Base-by-base conservation (phyloP, 1,284 basidiomycete genomes). In the Inonotus hispidus region DNA sequence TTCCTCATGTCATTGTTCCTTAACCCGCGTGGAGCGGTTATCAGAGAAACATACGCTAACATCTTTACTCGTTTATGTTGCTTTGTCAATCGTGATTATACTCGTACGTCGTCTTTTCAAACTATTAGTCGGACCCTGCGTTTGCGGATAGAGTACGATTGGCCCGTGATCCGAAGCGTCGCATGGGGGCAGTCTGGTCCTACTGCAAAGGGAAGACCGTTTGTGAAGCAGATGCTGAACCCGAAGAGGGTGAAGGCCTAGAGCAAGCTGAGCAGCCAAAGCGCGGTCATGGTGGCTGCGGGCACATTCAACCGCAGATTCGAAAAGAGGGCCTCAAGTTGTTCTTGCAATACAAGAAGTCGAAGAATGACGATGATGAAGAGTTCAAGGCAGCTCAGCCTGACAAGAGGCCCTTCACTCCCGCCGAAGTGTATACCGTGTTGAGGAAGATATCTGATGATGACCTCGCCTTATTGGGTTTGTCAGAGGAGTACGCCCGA, bases 321-420 rank as follows among this genome's bases (percentile, higher is more conserved):
- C 80, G 97, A 66, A 98, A 96, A 74, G 96, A 99, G 73, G 97
- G 93, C 6, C 75, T 99, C 64, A 98, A 98, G 77, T 79, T 99
- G 38, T 96, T 95, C 70, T 85, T 94, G n/a, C 92, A 96, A 67
- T 97, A 96, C 81, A 97, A 96, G 76, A 90, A 92, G 69, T 78
- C 86, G 21, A 95, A 94, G 74, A 91, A 93, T 64, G 95, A 98
- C 66, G 95, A 95, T 63, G 95, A 95, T 79, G 91, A 94, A 85
- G 92, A 94, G 66, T 78, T 86, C 68, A 94, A 93, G 73, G 84
- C 87, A 21, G 71, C 88, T 62, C 94, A 97, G 72, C 91, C 93
- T 3, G 96, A 98, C 72, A 96, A 95, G 73, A 84, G 93, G 60
- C 76, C 90, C 2, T 88, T 97, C 69, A 88, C 92, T 0, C 92